Percentiles rank a stretch among this genome's conserved stretches.
Conservation (phyloP, 148 eudicot genomes). For the Heliamphora exappendiculata region DNA sequence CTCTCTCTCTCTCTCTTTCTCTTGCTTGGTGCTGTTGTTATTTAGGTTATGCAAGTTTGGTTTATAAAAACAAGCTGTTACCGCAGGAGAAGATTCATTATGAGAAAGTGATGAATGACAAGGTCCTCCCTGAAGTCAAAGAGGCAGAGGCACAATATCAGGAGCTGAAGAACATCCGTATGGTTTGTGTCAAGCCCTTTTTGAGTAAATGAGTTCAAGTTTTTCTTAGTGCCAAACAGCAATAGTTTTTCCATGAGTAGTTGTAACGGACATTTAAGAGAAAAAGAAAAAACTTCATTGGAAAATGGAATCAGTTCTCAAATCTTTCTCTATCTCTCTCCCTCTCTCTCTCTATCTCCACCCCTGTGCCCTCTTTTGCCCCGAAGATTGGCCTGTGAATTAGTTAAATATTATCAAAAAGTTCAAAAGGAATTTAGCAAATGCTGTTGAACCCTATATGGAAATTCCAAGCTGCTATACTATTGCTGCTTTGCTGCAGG, state of each 20-base stretch:
- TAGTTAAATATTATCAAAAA: too few species aligned
- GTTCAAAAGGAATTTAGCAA: not conserved
- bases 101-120: slow-evolving; percentile 41
- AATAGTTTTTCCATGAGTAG: not conserved
- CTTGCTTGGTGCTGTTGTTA: not conserved
- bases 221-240: not conserved
- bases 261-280: not conserved
- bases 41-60: slow-evolving; percentile 6
- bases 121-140: slow-evolving; percentile 46
- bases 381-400: not conserved
- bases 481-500: not conserved
- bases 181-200: slow-evolving; percentile 32
- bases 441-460: not conserved
- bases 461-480: not conserved
- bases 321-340: not conserved
- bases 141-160: slow-evolving; percentile 42
- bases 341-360: not conserved
- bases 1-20: not conserved
- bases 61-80: slow-evolving; percentile 7
- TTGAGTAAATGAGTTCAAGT: not conserved
- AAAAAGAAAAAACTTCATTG: not conserved
- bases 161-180: slow-evolving; percentile 50
- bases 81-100: slow-evolving; percentile 55
- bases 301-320: not conserved
- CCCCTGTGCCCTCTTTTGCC: not conserved